phyloP scores from a whole-genome alignment of 495 filamentous ascomycete species.

The Amphirosellinia nigrospora region DNA sequence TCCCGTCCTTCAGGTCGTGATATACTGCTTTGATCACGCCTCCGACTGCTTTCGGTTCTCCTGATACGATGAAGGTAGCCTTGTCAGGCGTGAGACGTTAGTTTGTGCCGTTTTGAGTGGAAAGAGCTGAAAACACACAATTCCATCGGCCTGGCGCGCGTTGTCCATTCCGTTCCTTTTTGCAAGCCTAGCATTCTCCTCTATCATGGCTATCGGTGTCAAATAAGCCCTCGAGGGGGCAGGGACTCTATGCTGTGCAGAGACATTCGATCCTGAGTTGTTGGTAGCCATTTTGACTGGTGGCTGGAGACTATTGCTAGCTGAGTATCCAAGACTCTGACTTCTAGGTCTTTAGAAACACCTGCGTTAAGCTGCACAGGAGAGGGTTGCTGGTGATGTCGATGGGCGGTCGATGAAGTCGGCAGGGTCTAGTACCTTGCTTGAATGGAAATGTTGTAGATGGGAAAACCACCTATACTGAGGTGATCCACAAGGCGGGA shows the following conservation, averaged over 20 bases:
- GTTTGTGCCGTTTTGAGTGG: neutral
- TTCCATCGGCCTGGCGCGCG: neutral
- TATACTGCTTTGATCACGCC: conserved; percentile 34
- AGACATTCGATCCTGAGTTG: neutral
- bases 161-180: neutral
- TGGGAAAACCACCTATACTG: neutral
- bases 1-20: conserved; percentile 29
- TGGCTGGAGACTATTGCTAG: neutral
- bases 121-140: conserved; percentile 7
- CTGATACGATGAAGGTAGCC: conserved; percentile 34
- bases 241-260: neutral
- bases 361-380: neutral
- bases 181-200: neutral
- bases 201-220: neutral
- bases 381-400: neutral
- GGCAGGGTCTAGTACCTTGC: neutral
- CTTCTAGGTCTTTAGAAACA: neutral
- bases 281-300: neutral
- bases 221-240: neutral
- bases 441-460: neutral
- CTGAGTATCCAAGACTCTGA: neutral
- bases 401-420: neutral
- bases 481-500: neutral
- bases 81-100: conserved; percentile 17
- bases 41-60: conserved; percentile 22